A percentile compares a stretch with the other conserved stretches of the same genome.
Conservation (phyloP, 2,329 filamentous ascomycete genomes). For the Graphilbum fragrans region DNA sequence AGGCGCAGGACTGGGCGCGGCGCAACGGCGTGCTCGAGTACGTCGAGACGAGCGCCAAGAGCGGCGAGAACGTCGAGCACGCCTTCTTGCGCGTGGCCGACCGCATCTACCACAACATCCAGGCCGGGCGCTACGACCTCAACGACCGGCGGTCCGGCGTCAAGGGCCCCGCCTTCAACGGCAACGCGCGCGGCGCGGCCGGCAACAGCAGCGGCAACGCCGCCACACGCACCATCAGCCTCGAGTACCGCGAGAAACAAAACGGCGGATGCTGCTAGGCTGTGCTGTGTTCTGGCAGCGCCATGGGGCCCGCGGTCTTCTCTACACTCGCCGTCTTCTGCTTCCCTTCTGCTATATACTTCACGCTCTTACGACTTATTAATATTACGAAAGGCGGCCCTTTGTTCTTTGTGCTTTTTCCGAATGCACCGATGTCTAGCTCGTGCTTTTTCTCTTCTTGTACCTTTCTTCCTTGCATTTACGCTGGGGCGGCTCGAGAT, state of each 20-base stretch:
- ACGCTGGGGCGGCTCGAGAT: too few relatives aligned
- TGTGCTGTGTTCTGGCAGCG: too few relatives aligned
- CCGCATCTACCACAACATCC: constrained; percentile 92
- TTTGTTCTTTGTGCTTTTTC: too few relatives aligned
- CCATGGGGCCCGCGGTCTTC: too few relatives aligned
- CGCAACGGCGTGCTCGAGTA: constrained; percentile 82
- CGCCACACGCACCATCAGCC: constrained; percentile 22
- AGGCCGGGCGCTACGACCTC: constrained; percentile 86
- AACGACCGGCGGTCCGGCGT: constrained; percentile 89
- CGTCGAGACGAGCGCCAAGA: constrained; percentile 94
- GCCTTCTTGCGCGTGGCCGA: constrained; percentile 91
- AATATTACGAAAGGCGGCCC: too few relatives aligned
- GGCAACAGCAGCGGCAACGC: constrained; percentile 24
- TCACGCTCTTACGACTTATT: too few relatives aligned
- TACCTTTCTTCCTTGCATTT: too few relatives aligned
- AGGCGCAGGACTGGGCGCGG: constrained; percentile 83
- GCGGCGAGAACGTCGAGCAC: constrained; percentile 82
- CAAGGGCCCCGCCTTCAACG: constrained; percentile 47
- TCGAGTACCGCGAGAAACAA: constrained; percentile 27
- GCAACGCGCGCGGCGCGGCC: constrained; percentile 4
- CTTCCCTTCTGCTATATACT: too few relatives aligned
- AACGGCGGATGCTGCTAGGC: constrained; percentile 36
- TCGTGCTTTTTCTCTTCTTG: too few relatives aligned
- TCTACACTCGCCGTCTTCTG: too few relatives aligned
- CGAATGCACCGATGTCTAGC: too few relatives aligned